Percentiles rank a stretch among this genome's conserved stretches.
phyloP scores from a whole-genome alignment of 495 filamentous ascomycete genomes.

The Aspergillus coremiiformis region DNA sequence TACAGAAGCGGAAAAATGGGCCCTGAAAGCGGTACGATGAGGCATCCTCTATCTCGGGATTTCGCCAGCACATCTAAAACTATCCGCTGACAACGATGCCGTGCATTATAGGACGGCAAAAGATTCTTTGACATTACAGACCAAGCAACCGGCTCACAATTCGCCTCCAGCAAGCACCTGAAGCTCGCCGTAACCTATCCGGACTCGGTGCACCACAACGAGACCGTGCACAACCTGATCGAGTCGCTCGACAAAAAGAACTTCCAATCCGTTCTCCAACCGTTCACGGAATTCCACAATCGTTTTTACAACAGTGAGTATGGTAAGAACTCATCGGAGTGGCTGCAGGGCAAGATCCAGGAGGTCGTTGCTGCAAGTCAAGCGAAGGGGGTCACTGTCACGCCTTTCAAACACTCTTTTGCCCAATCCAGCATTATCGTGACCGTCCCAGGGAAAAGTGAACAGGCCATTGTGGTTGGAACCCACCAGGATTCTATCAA shows the following conservation, averaged over 20 bases:
- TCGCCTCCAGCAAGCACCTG: background rate
- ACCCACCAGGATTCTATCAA: background rate
- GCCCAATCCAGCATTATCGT: background rate
- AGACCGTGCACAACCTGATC: background rate
- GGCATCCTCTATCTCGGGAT: background rate
- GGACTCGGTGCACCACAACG: background rate
- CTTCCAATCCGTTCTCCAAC: background rate
- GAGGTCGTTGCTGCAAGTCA: background rate
- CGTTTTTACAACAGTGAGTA: background rate
- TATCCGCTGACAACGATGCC: background rate
- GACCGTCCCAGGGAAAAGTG: background rate
- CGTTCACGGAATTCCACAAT: background rate
- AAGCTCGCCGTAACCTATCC: background rate
- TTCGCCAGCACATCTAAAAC: background rate
- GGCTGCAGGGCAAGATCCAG: background rate
- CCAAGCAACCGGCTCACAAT: background rate
- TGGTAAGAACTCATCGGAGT: background rate
- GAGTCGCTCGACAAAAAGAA: background rate
- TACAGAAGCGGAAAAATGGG: conserved; percentile 1
- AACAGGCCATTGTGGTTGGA: background rate
- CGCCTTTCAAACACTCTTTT: background rate
- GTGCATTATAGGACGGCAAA: background rate
- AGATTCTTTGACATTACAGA: background rate
- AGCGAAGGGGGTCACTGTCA: background rate
- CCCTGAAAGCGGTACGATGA: background rate